phyloP scores from a whole-genome alignment of 1,284 basidiomycete genomes.

The Cutaneotrichosporon sp. region DNA sequence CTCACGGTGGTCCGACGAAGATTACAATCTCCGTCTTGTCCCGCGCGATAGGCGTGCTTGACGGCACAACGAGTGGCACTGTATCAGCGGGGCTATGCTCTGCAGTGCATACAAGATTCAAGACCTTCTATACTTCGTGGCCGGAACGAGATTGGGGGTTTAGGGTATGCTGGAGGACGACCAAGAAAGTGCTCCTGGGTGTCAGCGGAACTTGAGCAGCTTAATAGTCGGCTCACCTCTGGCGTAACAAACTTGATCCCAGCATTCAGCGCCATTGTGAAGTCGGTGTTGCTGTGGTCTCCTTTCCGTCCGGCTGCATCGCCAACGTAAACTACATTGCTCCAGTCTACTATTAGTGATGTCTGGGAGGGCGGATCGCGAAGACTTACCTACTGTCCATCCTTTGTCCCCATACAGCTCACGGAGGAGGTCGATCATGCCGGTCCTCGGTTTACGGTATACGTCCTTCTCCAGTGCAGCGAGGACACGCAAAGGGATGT shows the following conservation, averaged over 20 bases:
- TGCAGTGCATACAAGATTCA: conserved; percentile 10
- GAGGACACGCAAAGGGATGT: conserved; percentile 72
- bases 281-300: conserved; percentile 77
- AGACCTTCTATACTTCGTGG: conserved; percentile 25
- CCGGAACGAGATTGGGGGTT: conserved; percentile 43
- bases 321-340: conserved; percentile 73
- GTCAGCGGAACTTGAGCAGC: neutral
- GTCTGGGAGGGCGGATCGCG: neutral
- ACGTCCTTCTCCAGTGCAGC: conserved; percentile 65
- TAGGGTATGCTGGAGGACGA: conserved; percentile 51
- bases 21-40: conserved; percentile 63
- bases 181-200: conserved; percentile 65
- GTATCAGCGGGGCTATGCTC: conserved; percentile 7
- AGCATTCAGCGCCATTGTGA: conserved; percentile 78
- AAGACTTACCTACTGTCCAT: conserved; percentile 63
- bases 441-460: conserved; percentile 83
- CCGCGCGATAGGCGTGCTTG: conserved; percentile 63
- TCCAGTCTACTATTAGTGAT: conserved; percentile 59
- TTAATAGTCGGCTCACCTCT: conserved; percentile 52
- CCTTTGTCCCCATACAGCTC: conserved; percentile 62
- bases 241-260: conserved; percentile 70
- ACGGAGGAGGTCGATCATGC: conserved; percentile 77
- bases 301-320: conserved; percentile 66
- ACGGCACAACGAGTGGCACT: conserved; percentile 64
- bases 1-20: conserved; percentile 76